These are phyloP conservation scores for Candida mattraensis DNA, from an alignment of 805 yeast genomes.

Conservation along the genomic window DNA sequence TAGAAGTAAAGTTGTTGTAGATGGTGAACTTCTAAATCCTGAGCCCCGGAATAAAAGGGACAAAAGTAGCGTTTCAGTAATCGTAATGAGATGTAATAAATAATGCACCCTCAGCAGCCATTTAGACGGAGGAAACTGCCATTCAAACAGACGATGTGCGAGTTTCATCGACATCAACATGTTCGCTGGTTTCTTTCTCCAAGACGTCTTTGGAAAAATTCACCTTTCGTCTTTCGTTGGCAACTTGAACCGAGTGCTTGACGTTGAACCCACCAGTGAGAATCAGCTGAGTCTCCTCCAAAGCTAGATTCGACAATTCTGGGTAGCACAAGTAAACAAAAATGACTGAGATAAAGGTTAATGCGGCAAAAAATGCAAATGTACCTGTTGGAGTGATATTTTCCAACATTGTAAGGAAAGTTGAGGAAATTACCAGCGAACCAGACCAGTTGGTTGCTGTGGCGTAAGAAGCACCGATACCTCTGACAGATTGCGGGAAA, in stretches of 20 bases:
- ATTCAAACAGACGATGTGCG: too few relatives aligned
- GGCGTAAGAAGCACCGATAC: slow-evolving; percentile 86
- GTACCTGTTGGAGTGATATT: slow-evolving; percentile 95
- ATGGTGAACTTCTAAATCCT: too few relatives aligned
- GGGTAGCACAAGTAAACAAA: slow-evolving; percentile 86
- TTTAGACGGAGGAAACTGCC: too few relatives aligned
- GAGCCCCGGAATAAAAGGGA: too few relatives aligned
- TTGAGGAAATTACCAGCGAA: slow-evolving; percentile 83
- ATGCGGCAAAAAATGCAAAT: slow-evolving; percentile 83
- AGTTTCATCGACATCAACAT: slow-evolving; percentile 13
- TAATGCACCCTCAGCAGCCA: too few relatives aligned
- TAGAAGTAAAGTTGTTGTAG: too few relatives aligned
- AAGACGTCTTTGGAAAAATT: slow-evolving; percentile 1
- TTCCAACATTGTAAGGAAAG: slow-evolving; percentile 91
- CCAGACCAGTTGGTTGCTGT: slow-evolving; percentile 97
- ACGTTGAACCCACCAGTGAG: slow-evolving; percentile 86
- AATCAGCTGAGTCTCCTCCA: slow-evolving; percentile 87
- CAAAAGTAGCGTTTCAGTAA: too few relatives aligned
- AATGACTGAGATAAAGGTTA: slow-evolving; percentile 68
- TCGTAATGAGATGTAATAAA: too few relatives aligned
- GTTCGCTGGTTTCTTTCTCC: slow-evolving; percentile 8
- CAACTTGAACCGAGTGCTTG: slow-evolving; percentile 56
- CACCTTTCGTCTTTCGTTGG: slow-evolving; percentile 40
- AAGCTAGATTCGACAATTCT: slow-evolving; percentile 83
- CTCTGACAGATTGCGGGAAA: slow-evolving; percentile 91